These are phyloP conservation scores for Datura wrightii DNA, from an alignment of 257 asterid genomes.

Conservation along the genomic window DNA sequence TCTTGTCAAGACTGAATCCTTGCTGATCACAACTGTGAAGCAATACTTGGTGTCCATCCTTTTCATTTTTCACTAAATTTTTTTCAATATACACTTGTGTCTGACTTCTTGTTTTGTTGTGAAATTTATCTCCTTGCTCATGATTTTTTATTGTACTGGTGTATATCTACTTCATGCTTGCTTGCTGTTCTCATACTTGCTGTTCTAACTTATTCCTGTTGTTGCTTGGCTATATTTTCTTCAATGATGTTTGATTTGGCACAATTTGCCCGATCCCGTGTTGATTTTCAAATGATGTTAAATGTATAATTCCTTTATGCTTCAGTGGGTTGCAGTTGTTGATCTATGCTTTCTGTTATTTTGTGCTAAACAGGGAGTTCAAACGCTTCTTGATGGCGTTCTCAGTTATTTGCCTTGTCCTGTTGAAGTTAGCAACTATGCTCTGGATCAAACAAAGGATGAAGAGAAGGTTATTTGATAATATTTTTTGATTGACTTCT, in stretches of 20 bases:
- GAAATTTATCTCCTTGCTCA: background rate
- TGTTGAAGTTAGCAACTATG: conserved; percentile 76
- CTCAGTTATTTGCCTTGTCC: conserved; percentile 93
- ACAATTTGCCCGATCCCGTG: background rate
- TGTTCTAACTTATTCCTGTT: conserved; percentile 1
- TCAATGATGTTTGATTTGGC: background rate
- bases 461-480: conserved; percentile 78
- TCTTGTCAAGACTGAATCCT: background rate
- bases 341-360: conserved; percentile 34
- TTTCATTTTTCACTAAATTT: background rate
- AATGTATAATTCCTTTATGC: background rate
- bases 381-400: conserved; percentile 96
- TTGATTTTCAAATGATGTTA: background rate
- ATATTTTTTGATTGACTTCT: conserved; percentile 26
- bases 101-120: background rate
- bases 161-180: conserved; percentile 7
- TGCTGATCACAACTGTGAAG: conserved; percentile 1
- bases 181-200: conserved; percentile 1
- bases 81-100: background rate
- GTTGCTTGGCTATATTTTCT: conserved; percentile 15
- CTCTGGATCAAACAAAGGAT: conserved; percentile 89
- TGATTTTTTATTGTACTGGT: background rate
- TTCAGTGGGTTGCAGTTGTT: conserved; percentile 14
- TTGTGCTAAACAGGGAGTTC: conserved; percentile 77
- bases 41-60: background rate